phyloP scores from a whole-genome alignment of 768 basidiomycete genomes.

The Russula virescens region DNA sequence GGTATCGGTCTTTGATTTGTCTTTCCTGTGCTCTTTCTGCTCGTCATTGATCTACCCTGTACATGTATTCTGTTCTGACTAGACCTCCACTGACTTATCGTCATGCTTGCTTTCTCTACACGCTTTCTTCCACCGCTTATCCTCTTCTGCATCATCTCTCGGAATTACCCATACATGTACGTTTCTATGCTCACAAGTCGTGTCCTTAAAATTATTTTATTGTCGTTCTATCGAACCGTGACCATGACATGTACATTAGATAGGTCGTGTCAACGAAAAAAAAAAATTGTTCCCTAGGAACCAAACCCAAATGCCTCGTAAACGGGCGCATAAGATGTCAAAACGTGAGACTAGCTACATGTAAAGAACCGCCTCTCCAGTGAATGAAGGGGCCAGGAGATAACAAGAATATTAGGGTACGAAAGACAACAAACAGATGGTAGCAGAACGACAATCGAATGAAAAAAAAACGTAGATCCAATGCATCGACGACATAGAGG shows the following conservation, averaged over 20 bases:
- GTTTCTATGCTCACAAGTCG: not conserved
- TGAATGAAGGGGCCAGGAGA: not conserved
- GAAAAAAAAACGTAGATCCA: not conserved
- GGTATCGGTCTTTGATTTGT: conserved; percentile 29
- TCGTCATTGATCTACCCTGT: not conserved
- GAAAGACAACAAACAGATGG: not conserved
- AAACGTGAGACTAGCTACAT: conserved; percentile 3
- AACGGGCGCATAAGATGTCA: conserved; percentile 10
- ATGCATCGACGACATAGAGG: not conserved
- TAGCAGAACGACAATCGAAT: conserved; percentile 13
- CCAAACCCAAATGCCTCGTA: conserved; percentile 13
- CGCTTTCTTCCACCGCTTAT: no score
- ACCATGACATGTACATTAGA: conserved; percentile 16
- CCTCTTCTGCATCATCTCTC: not conserved
- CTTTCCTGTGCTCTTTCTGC: not conserved
- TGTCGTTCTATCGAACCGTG: conserved; percentile 17
- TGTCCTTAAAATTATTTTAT: conserved; percentile 13
- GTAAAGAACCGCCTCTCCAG: not conserved
- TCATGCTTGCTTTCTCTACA: not conserved
- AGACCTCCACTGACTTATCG: not conserved
- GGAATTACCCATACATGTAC: not conserved
- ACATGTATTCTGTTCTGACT: not conserved
- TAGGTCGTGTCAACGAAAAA: conserved; percentile 16
- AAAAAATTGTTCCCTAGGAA: conserved; percentile 10
- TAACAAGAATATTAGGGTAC: not conserved